Evolutionary conservation across 352 stramenopile genomes (phyloP).

Genomic region (Thalassiosira hispida): DNA sequence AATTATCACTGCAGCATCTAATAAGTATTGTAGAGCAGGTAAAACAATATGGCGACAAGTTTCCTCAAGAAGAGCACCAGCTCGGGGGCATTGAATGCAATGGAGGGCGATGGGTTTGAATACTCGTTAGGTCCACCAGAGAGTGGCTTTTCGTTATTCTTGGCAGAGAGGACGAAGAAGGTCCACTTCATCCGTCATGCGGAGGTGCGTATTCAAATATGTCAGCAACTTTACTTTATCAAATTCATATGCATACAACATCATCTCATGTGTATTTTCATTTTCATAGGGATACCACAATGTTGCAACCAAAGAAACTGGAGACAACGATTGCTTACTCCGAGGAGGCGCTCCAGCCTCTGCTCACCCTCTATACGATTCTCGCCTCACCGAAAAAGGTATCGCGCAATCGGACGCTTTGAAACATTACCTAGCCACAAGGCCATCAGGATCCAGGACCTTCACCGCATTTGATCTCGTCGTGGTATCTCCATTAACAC

Average conservation of each 20-base stretch:
- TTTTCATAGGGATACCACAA: constrained; percentile 47
- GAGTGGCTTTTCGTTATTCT: constrained; percentile 53
- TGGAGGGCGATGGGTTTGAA: constrained; percentile 47
- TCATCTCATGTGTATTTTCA: background rate
- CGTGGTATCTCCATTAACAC: constrained; percentile 55
- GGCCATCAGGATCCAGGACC: constrained; percentile 10
- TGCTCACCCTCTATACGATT: constrained; percentile 26
- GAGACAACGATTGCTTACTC: constrained; percentile 27
- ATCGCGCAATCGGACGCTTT: constrained; percentile 23
- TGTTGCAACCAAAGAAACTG: constrained; percentile 24
- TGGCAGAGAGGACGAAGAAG: constrained; percentile 46
- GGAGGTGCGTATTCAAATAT: too few relatives aligned
- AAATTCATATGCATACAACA: too few relatives aligned
- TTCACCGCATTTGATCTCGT: constrained; percentile 50
- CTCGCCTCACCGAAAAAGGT: constrained; percentile 22
- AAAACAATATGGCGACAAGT: too few relatives aligned
- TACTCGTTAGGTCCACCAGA: constrained; percentile 41
- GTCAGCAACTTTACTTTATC: too few relatives aligned
- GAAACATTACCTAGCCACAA: constrained; percentile 9
- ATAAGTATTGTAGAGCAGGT: too few relatives aligned
- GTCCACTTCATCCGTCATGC: constrained; percentile 54
- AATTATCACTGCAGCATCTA: too few relatives aligned
- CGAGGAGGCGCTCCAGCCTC: constrained; percentile 2
- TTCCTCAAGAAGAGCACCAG: too few relatives aligned
- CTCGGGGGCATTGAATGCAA: too few relatives aligned